A percentile compares a stretch with the other conserved stretches of the same genome.
Evolutionary conservation across 2,329 filamentous ascomycete species (phyloP).

Genomic region (Pleoardoris graminearum): DNA sequence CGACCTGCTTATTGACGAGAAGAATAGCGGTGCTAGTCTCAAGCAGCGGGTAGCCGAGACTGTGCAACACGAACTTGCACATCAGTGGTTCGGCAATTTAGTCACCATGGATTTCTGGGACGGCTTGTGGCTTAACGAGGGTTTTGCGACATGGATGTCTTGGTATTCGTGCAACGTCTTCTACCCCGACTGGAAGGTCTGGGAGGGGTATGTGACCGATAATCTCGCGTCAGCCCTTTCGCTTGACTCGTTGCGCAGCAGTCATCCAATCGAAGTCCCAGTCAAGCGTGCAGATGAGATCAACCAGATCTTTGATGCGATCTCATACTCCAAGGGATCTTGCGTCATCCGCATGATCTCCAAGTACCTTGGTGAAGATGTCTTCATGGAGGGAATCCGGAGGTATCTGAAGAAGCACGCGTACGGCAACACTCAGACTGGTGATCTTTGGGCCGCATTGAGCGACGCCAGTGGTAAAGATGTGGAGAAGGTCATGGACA

Average conservation of each 20-base stretch:
- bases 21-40: slow-evolving; percentile 81
- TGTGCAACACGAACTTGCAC: slow-evolving; percentile 93
- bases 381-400: slow-evolving; percentile 89
- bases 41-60: slow-evolving; percentile 95
- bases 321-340: slow-evolving; percentile 96
- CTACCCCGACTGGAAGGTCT: slow-evolving; percentile 98
- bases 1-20: slow-evolving; percentile 87
- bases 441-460: slow-evolving; percentile 86
- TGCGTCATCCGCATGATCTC: slow-evolving; percentile 97
- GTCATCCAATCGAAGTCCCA: slow-evolving; percentile 93
- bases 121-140: slow-evolving; percentile 93
- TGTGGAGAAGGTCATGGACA: slow-evolving; percentile 86
- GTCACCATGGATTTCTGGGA: slow-evolving; percentile 99
- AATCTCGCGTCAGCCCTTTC: slow-evolving; percentile 85
- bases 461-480: slow-evolving; percentile 89
- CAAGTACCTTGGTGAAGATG: slow-evolving; percentile 88
- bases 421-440: slow-evolving; percentile 92
- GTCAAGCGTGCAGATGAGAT: slow-evolving; percentile 95
- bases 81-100: slow-evolving; percentile 98
- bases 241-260: slow-evolving; percentile 89
- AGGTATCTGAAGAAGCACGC: slow-evolving; percentile 93
- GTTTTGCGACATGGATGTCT: slow-evolving; percentile 90
- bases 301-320: slow-evolving; percentile 97
- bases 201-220: slow-evolving; percentile 92
- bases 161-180: slow-evolving; percentile 94